A percentile compares a stretch with the other conserved stretches of the same genome.
Evolutionary conservation across 1,139 yeast species (phyloP).

Genomic region (Hansenula sp.): DNA sequence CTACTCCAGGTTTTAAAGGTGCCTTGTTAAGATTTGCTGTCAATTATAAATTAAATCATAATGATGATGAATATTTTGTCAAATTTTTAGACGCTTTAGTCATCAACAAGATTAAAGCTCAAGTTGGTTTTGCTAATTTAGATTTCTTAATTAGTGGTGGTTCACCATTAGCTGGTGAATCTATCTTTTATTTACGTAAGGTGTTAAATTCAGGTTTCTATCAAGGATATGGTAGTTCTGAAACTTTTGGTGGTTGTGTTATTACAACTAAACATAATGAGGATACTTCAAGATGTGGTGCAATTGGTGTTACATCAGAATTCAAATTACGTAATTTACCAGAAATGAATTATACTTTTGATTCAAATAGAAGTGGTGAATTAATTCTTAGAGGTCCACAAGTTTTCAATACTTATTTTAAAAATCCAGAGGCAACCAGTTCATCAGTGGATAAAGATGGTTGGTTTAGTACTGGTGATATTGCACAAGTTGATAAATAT

Average conservation of each 20-base stretch:
- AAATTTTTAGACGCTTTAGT: slow-evolving; percentile 38
- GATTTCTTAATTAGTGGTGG: slow-evolving; percentile 40
- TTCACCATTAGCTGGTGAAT: slow-evolving; percentile 46
- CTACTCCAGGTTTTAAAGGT: slow-evolving; percentile 23
- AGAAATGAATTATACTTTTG: slow-evolving; percentile 41
- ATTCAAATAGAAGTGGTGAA: slow-evolving; percentile 41
- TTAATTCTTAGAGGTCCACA: slow-evolving; percentile 47
- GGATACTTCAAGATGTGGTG: slow-evolving; percentile 55
- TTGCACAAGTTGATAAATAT: slow-evolving; percentile 37
- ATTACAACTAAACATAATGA: slow-evolving; percentile 33
- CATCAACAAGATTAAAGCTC: slow-evolving; percentile 33
- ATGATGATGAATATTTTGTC: slow-evolving; percentile 31
- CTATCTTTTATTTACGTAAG: slow-evolving; percentile 42
- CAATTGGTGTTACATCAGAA: slow-evolving; percentile 41
- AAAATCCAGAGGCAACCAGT: slow-evolving; percentile 35
- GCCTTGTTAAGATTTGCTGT: slow-evolving; percentile 21
- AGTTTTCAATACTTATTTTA: slow-evolving; percentile 41
- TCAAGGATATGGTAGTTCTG: slow-evolving; percentile 55
- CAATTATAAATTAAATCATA: slow-evolving; percentile 25
- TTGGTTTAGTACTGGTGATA: slow-evolving; percentile 58
- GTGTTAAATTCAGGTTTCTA: slow-evolving; percentile 41
- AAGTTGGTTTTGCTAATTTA: slow-evolving; percentile 40
- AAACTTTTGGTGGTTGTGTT: slow-evolving; percentile 46
- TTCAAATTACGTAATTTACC: slow-evolving; percentile 49
- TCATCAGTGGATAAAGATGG: slow-evolving; percentile 40